phyloP scores from a whole-genome alignment of 345 rosid species.

The Lepidium didymum region DNA sequence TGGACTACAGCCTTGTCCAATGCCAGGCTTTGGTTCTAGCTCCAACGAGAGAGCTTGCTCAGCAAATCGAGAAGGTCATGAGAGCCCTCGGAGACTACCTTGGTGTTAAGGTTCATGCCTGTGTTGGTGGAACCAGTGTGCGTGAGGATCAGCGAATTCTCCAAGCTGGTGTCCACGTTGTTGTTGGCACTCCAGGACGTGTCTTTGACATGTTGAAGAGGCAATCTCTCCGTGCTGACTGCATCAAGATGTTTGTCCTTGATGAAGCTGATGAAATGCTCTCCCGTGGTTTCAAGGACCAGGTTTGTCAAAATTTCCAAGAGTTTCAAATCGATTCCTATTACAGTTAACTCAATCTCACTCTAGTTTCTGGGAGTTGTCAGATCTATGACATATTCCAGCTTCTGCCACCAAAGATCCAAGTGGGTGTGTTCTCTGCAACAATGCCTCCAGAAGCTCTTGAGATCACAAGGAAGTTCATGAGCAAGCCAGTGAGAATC shows the following conservation, averaged over 20 bases:
- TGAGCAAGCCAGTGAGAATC: constrained; percentile 74
- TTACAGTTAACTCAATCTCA: not conserved
- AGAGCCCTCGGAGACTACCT: constrained; percentile 77
- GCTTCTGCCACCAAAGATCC: constrained; percentile 61
- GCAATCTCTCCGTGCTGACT: constrained; percentile 63
- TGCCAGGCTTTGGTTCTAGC: constrained; percentile 76
- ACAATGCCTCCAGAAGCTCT: constrained; percentile 82
- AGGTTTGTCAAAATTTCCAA: constrained; percentile 30
- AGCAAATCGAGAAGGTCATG: constrained; percentile 84
- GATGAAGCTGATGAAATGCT: constrained; percentile 89
- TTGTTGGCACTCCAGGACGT: constrained; percentile 81
- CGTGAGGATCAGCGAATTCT: constrained; percentile 80
- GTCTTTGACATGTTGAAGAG: constrained; percentile 81
- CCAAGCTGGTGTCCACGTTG: constrained; percentile 70
- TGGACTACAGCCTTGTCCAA: constrained; percentile 52
- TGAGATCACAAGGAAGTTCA: constrained; percentile 74
- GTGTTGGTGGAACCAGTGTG: constrained; percentile 83
- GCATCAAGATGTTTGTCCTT: constrained; percentile 62
- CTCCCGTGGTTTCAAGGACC: constrained; percentile 83
- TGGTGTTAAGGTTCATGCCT: constrained; percentile 78
- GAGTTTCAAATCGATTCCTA: not conserved
- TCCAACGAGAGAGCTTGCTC: constrained; percentile 74
- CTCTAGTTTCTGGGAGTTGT: not conserved
- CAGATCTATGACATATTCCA: constrained; percentile 81
- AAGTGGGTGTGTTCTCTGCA: constrained; percentile 75